Evolutionary conservation across 2,329 filamentous ascomycete genomes (phyloP).

Genomic region (Rachicladosporium sp.): DNA sequence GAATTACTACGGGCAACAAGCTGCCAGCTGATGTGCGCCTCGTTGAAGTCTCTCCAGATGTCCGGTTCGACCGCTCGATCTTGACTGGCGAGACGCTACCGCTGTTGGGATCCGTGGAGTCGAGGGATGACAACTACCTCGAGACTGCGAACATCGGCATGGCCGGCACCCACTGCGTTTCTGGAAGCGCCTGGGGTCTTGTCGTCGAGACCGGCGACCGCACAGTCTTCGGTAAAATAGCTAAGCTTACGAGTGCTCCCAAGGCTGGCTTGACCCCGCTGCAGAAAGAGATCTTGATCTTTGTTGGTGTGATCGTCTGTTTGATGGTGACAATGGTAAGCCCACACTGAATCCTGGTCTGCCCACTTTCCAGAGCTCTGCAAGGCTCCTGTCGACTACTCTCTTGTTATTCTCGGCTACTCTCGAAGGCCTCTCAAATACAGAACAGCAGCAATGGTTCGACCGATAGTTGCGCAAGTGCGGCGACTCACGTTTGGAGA

Average conservation of each 20-base stretch:
- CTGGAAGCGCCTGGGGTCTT: slow-evolving; percentile 53
- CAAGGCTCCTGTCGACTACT: no score
- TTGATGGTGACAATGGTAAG: slow-evolving; percentile 54
- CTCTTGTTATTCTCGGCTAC: no score
- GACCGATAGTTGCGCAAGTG: no score
- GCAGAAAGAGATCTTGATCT: slow-evolving; percentile 60
- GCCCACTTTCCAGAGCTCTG: no score
- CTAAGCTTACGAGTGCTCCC: slow-evolving; percentile 57
- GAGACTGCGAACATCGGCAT: slow-evolving; percentile 66
- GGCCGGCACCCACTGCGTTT: slow-evolving; percentile 67
- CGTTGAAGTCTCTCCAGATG: slow-evolving; percentile 54
- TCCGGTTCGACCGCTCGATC: slow-evolving; percentile 61
- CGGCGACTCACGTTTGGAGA: no score
- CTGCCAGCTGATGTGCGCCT: slow-evolving; percentile 63
- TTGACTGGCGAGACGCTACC: slow-evolving; percentile 57
- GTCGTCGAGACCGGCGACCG: slow-evolving; percentile 60
- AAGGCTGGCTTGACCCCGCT: slow-evolving; percentile 56
- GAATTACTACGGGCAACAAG: slow-evolving; percentile 60
- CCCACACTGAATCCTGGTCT: not conserved
- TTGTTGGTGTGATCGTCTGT: slow-evolving; percentile 56
- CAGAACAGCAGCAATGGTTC: no score
- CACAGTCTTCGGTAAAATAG: slow-evolving; percentile 63
- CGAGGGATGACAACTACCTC: slow-evolving; percentile 60
- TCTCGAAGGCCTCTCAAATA: no score
- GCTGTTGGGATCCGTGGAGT: slow-evolving; percentile 50